Evolutionary conservation across 768 basidiomycete species (phyloP).

Genomic region (Pleurotus tuber-regium): DNA sequence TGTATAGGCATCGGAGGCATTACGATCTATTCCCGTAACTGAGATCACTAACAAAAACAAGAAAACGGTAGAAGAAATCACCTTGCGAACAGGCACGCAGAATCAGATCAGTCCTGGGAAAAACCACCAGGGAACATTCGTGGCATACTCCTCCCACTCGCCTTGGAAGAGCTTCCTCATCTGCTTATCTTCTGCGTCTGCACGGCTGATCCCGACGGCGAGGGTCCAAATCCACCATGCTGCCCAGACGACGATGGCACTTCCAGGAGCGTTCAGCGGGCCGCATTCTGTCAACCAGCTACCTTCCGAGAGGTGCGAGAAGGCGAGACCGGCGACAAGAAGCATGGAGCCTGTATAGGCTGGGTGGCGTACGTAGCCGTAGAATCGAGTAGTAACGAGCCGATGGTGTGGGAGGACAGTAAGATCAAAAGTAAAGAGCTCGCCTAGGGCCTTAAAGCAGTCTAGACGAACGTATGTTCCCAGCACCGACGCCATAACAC

Average conservation of each 20-base stretch:
- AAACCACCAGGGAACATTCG: constrained; percentile 43
- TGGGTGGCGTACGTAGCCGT: constrained; percentile 46
- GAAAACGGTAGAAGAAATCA: too few species aligned
- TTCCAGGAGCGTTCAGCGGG: constrained; percentile 21
- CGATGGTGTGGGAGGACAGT: constrained; percentile 50
- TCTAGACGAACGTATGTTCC: constrained; percentile 49
- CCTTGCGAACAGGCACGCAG: too few species aligned
- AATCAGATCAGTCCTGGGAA: constrained; percentile 39
- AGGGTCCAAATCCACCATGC: constrained; percentile 44
- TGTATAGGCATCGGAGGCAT: too few species aligned
- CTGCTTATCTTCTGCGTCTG: constrained; percentile 45
- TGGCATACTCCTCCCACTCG: constrained; percentile 46
- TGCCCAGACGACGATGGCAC: constrained; percentile 25
- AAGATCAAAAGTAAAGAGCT: constrained; percentile 58
- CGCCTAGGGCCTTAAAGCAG: constrained; percentile 52
- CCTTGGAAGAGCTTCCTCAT: constrained; percentile 39
- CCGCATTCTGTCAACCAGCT: constrained; percentile 37
- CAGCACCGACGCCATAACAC: constrained; percentile 38
- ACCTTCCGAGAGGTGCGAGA: constrained; percentile 38
- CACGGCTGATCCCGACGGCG: constrained; percentile 41
- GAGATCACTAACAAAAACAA: too few species aligned
- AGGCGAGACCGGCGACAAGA: constrained; percentile 35
- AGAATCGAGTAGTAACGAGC: constrained; percentile 41
- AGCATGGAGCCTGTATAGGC: constrained; percentile 46
- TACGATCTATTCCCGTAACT: too few species aligned